Base-by-base conservation (phyloP, 805 yeast species). In the Saturnispora kantuleensis region DNA sequence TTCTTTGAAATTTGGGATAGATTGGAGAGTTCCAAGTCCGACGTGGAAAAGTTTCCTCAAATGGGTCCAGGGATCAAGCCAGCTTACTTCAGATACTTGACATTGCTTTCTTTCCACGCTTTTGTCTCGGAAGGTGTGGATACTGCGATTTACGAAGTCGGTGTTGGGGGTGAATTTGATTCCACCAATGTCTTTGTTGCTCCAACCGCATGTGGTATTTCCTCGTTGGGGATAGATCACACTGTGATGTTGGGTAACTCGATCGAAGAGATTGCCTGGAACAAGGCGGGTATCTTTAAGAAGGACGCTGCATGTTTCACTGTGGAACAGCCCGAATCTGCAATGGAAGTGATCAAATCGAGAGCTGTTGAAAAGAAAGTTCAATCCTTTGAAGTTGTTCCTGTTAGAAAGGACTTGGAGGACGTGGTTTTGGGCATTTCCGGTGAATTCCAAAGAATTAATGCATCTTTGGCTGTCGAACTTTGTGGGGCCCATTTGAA, bases 81-180 rank as follows among this genome's bases (percentile, higher is more conserved):
- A 11, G 90, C 87, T 59, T 93, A 93, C 62, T 93, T 93, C 73
- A 81, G 95, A 58, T 94, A 76, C 62, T 67, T 93, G 59, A 93
- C 99, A 0, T 65, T 94, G 13, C 63, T 93, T 48, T 86, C 97
- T 3, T 93, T 88, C 68, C 96, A 94, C 60, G 83, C 87, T 1
- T 94, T 94, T 55, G 60, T 86, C 65, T 72, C 76, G 44, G 98
- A 93, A 63, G 83, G 84, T 2, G 89, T 93, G n/a, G 84, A 88
- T 57, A 76, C 96, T 31, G 97, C 97, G 10, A 81, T 93, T 33
- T 88, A 85, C 58, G 99, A 93, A 62, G 99, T 94, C 29, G 99
- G 99, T 17, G 95, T 93, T 39, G 99, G 99, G 28, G 99, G 99
- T 6, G 94, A 85, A 58, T 87, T 79, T 56, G 99, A 93, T 62